Base-by-base conservation (phyloP, 768 basidiomycete species). In the Hygrophoropsis aurantiaca region DNA sequence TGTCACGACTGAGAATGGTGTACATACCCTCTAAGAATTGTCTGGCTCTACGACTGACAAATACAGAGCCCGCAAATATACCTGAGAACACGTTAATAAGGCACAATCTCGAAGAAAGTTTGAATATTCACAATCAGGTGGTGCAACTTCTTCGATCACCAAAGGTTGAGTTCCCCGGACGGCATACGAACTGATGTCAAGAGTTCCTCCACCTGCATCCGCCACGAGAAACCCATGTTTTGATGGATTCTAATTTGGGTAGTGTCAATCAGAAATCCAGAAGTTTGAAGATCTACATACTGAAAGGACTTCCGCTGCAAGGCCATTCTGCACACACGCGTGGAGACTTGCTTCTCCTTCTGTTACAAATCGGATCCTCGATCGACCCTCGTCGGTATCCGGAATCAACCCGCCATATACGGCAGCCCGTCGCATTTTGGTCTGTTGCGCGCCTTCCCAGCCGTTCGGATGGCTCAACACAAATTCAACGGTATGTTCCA, bases 301-400 rank as follows among this genome's bases (percentile, higher is more conserved):
- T 43, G 81, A 83, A 53, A 90, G 79, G 26, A 90, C 84, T 53
- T 90, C 87, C 3, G 79, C 81, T 15, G 87, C 87, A 3, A 90
- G 74, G 8, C 87, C 87, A 57, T 82, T 89, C 55, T 87, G 64
- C 3, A 90, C 81, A 62, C 87, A 90, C 0, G 87, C 84, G 60
- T 90, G 87, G 56, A 90, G 67, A 74, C 87, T 89, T 1, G 87
- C 87, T 67, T 90, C 87, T 44, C 87, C 87, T 61, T 90, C 87
- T 3, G 87, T 90, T 43, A 90, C 87, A 53, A 90, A 90, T 30
- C 85, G 72, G 55, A 90, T 87, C 46, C 84, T 72, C 1, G 86
- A 79, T 52, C 80, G 81, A 3, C 86, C 87, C 46, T 79, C 81
- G 53, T 84, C 83, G 1, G 82, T 85, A 61, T 88, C 84, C 2